These are phyloP conservation scores for Naganishia albida DNA, from an alignment of 1,284 basidiomycete species.

Conservation along the genomic window DNA sequence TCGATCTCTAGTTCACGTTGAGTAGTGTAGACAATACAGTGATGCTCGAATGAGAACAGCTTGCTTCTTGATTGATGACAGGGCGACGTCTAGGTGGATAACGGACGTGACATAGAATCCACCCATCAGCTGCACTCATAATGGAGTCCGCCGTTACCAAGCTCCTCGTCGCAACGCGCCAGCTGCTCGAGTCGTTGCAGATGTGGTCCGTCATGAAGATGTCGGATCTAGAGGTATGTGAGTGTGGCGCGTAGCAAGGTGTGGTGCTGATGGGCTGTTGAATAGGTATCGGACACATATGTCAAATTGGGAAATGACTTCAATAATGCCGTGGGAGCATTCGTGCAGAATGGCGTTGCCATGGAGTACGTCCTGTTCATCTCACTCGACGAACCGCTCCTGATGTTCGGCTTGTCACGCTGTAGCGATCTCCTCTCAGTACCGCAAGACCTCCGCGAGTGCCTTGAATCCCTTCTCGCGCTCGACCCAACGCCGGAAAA, in stretches of 20 bases:
- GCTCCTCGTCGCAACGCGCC: conserved; percentile 90
- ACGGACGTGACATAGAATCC: background rate
- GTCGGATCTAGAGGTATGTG: conserved; percentile 62
- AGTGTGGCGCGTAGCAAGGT: background rate
- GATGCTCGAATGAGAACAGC: too few species aligned
- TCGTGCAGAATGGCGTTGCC: conserved; percentile 79
- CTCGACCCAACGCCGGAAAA: conserved; percentile 85
- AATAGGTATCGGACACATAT: conserved; percentile 90
- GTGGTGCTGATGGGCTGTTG: background rate
- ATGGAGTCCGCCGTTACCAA: conserved; percentile 90
- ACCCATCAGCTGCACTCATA: conserved; percentile 7
- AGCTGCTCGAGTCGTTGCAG: conserved; percentile 86
- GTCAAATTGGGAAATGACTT: conserved; percentile 96
- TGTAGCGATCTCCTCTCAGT: conserved; percentile 83
- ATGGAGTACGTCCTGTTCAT: conserved; percentile 70
- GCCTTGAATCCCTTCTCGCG: conserved; percentile 85
- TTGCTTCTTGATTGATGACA: too few species aligned
- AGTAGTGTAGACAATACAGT: background rate
- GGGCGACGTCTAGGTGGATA: too few species aligned
- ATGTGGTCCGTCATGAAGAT: conserved; percentile 78
- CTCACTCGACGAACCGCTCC: background rate
- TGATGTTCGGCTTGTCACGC: conserved; percentile 10
- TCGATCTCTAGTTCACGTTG: background rate
- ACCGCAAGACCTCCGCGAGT: conserved; percentile 81
- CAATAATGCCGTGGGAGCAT: conserved; percentile 87